Conservation (phyloP, 1,284 basidiomycete species). For the Moniliella sp. region DNA sequence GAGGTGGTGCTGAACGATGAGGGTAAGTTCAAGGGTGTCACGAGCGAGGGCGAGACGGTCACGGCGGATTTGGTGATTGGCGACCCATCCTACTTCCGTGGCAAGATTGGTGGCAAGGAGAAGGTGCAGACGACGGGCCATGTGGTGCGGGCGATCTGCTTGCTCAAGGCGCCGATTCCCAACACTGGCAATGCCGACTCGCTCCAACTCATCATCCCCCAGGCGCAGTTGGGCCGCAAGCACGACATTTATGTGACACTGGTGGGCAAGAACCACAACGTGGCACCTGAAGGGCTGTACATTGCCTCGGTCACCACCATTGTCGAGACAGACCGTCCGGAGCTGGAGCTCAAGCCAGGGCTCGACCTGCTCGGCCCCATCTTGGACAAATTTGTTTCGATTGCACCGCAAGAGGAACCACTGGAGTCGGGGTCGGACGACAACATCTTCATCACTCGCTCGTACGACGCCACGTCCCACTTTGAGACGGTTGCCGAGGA, state of each 20-base stretch:
- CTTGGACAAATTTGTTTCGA: slow-evolving; percentile 72
- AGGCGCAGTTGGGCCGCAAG: slow-evolving; percentile 82
- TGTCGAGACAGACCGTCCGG: slow-evolving; percentile 80
- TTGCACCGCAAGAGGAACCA: slow-evolving; percentile 70
- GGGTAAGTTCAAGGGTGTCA: slow-evolving; percentile 82
- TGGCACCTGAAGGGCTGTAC: slow-evolving; percentile 80
- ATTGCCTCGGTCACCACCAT: slow-evolving; percentile 95
- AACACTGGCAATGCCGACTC: slow-evolving; percentile 77
- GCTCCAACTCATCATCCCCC: slow-evolving; percentile 91
- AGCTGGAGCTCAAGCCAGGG: slow-evolving; percentile 73
- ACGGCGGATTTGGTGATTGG: slow-evolving; percentile 95
- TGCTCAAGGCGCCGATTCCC: slow-evolving; percentile 91
- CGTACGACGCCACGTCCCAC: slow-evolving; percentile 93
- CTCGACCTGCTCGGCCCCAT: slow-evolving; percentile 78
- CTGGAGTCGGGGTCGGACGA: slow-evolving; percentile 56
- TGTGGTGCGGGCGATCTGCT: slow-evolving; percentile 87
- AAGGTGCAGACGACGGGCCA: slow-evolving; percentile 82
- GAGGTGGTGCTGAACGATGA: slow-evolving; percentile 57
- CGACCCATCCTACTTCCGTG: slow-evolving; percentile 77
- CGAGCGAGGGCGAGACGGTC: slow-evolving; percentile 70
- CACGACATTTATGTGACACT: slow-evolving; percentile 98
- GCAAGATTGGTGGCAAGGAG: slow-evolving; percentile 47
- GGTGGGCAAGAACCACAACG: slow-evolving; percentile 89
- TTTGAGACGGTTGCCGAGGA: slow-evolving; percentile 58
- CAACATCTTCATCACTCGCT: slow-evolving; percentile 86